These are phyloP conservation scores for Botrytis galanthina DNA, from an alignment of 2,329 filamentous ascomycete genomes.

Conservation along the genomic window DNA sequence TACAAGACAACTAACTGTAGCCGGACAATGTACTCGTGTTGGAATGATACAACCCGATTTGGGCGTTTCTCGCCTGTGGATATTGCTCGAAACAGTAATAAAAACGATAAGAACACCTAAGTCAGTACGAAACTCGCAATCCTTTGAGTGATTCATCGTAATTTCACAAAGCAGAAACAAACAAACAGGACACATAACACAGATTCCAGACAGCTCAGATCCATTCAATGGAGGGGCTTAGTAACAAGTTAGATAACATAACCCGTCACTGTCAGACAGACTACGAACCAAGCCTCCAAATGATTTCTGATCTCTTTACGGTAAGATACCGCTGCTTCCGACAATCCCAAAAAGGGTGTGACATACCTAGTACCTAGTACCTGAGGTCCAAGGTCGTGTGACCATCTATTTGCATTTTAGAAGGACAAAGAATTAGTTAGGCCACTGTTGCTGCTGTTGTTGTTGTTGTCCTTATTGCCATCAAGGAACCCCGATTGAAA, in stretches of 20 bases:
- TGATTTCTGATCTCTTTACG: neutral
- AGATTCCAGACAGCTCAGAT: neutral
- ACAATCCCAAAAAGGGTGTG: neutral
- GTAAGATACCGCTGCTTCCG: slow-evolving; percentile 5
- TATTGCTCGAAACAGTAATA: neutral
- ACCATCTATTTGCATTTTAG: neutral
- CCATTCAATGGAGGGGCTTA: neutral
- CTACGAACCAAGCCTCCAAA: neutral
- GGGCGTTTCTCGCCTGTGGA: neutral
- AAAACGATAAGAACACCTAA: neutral
- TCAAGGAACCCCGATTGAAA: neutral
- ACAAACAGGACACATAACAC: neutral
- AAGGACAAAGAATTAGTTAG: neutral
- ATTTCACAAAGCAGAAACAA: neutral
- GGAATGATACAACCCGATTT: neutral
- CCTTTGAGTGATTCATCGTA: slow-evolving; percentile 5
- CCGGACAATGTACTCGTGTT: neutral
- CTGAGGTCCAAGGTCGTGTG: slow-evolving; percentile 4
- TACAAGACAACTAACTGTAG: neutral
- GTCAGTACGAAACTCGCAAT: neutral
- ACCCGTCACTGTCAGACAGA: neutral
- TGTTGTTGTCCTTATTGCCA: neutral
- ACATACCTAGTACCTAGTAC: neutral
- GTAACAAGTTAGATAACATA: neutral
- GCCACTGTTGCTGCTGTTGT: neutral